A percentile compares a stretch with the other conserved stretches of the same genome.
Evolutionary conservation across 441 rosid species (phyloP).

Genomic region (Jatropha podagrica): DNA sequence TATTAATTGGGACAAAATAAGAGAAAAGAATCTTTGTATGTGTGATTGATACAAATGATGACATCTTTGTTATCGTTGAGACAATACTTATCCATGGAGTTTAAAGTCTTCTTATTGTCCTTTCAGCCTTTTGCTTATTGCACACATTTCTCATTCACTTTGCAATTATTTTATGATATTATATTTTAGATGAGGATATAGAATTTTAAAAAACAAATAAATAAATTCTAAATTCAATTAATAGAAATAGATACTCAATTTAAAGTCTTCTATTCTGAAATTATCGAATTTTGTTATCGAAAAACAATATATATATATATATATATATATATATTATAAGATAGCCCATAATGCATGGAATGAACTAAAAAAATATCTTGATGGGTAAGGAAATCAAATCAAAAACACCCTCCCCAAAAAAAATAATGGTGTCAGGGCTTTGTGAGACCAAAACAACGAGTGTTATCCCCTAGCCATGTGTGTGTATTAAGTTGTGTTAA

Average conservation of each 20-base stretch:
- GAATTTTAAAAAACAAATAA: no score
- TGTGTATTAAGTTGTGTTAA: conserved; percentile 32
- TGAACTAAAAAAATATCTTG: not conserved
- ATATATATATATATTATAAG: not conserved
- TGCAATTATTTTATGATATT: no score
- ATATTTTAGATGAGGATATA: no score
- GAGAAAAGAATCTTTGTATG: not conserved
- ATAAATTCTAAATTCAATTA: no score
- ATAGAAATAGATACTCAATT: not conserved
- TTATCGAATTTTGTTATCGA: not conserved
- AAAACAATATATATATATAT: not conserved
- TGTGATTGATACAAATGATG: not conserved
- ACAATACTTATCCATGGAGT: not conserved
- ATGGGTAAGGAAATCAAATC: conserved; percentile 34
- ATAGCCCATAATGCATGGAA: conserved; percentile 1
- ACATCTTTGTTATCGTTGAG: conserved; percentile 3
- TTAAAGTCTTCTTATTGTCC: not conserved
- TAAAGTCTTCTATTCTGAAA: not conserved
- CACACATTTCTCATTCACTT: not conserved
- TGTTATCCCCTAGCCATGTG: conserved; percentile 36
- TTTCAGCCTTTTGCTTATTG: not conserved
- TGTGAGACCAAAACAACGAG: conserved; percentile 40
- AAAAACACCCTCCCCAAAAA: conserved; percentile 27
- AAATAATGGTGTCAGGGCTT: conserved; percentile 48
- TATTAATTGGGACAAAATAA: not conserved